Evolutionary conservation across 1,284 basidiomycete genomes (phyloP).

Genomic region (Lignosus rhinocerotis): DNA sequence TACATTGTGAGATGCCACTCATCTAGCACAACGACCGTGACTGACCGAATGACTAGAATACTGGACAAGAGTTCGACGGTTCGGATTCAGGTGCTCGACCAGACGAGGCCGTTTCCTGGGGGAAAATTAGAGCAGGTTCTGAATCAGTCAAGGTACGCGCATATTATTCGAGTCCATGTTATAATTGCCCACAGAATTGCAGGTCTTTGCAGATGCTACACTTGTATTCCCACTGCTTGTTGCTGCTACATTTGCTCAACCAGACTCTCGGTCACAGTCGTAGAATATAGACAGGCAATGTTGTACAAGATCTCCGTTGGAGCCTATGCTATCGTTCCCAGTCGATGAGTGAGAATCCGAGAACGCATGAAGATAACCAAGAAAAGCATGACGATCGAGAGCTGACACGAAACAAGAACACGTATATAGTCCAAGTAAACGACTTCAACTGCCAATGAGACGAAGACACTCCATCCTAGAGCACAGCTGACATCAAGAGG

Average conservation of each 20-base stretch:
- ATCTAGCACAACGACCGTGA: background rate
- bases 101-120: conserved; percentile 99
- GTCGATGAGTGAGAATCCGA: background rate
- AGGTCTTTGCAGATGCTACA: conserved; percentile 65
- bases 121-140: conserved; percentile 91
- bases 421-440: background rate
- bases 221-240: conserved; percentile 76
- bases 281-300: background rate
- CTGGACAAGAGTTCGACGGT: conserved; percentile 98
- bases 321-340: background rate
- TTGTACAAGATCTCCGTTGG: too few species aligned
- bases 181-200: background rate
- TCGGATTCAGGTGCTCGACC: conserved; percentile 97
- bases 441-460: too few species aligned
- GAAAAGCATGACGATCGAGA: background rate
- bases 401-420: background rate
- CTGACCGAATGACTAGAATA: conserved; percentile 61
- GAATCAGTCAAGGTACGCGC: conserved; percentile 84
- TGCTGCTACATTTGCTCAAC: conserved; percentile 64
- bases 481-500: too few species aligned
- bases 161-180: background rate
- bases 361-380: background rate
- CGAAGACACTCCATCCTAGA: too few species aligned
- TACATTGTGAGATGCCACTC: conserved; percentile 66
- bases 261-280: background rate